phyloP scores from a whole-genome alignment of 345 rosid species.

The Mallotus nudiflorus region DNA sequence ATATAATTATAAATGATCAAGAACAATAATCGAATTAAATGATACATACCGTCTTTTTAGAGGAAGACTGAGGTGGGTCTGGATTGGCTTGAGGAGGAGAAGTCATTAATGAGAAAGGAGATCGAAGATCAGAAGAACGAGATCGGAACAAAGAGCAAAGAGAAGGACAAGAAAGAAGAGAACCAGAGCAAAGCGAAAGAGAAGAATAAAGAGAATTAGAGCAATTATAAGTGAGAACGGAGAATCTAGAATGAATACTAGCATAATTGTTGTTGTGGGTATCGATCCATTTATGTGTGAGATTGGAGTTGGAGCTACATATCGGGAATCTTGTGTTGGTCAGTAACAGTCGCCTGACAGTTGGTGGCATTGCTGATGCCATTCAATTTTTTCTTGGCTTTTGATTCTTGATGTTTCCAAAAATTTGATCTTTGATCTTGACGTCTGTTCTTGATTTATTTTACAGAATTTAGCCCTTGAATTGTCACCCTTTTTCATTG shows the following conservation, averaged over 20 bases:
- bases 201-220: conserved; percentile 37
- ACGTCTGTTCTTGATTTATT: not conserved
- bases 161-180: conserved; percentile 41
- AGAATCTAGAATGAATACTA: conserved; percentile 43
- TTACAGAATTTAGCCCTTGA: too few relatives aligned
- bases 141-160: conserved; percentile 41
- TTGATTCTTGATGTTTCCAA: not conserved
- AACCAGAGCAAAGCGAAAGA: conserved; percentile 38
- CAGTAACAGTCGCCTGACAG: conserved; percentile 11
- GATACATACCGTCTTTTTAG: conserved; percentile 48
- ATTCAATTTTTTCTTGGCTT: not conserved
- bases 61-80: conserved; percentile 34
- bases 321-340: conserved; percentile 30
- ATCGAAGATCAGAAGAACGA: conserved; percentile 41
- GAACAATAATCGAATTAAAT: not conserved
- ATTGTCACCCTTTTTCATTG: too few relatives aligned
- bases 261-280: not conserved
- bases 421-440: not conserved
- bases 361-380: conserved; percentile 19
- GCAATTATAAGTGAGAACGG: conserved; percentile 40
- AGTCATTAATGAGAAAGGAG: conserved; percentile 44
- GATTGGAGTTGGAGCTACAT: conserved; percentile 13
- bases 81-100: conserved; percentile 34
- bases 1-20: not conserved
- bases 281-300: conserved; percentile 8